Percentiles rank a stretch among this genome's conserved stretches.
Evolutionary conservation across 768 basidiomycete genomes (phyloP).

Genomic region (Suillus bovinus): DNA sequence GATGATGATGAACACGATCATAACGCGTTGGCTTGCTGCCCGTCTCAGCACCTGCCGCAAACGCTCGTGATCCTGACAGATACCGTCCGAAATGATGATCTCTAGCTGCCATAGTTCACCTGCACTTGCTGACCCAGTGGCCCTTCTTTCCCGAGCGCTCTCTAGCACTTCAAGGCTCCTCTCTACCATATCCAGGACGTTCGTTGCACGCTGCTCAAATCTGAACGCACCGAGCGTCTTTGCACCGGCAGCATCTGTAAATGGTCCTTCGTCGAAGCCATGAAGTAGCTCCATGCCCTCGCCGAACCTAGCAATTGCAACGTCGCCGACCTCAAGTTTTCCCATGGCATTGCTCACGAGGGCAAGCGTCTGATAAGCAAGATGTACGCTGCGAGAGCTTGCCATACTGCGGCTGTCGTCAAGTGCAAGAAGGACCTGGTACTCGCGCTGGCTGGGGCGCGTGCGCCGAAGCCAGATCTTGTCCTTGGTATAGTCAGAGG

Average conservation of each 20-base stretch:
- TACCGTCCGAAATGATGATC: constrained; percentile 99
- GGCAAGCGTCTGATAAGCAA: constrained; percentile 92
- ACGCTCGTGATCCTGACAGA: constrained; percentile 93
- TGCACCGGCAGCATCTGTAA: constrained; percentile 78
- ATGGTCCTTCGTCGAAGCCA: constrained; percentile 78
- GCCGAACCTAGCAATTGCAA: constrained; percentile 90
- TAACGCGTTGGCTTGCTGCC: constrained; percentile 86
- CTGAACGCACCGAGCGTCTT: constrained; percentile 82
- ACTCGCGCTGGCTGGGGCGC: constrained; percentile 90
- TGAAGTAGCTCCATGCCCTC: constrained; percentile 86
- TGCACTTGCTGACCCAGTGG: constrained; percentile 52
- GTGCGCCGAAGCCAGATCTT: constrained; percentile 98
- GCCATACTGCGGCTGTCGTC: constrained; percentile 97
- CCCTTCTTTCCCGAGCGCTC: constrained; percentile 68
- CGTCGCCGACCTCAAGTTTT: constrained; percentile 93
- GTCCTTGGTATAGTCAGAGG: constrained; percentile 98
- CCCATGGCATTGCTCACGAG: constrained; percentile 88
- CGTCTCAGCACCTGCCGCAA: constrained; percentile 77
- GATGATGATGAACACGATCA: constrained; percentile 95
- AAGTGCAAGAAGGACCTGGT: constrained; percentile 91
- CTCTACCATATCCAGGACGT: constrained; percentile 82
- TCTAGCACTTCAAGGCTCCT: constrained; percentile 74
- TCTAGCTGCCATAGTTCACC: constrained; percentile 95
- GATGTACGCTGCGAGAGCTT: constrained; percentile 53
- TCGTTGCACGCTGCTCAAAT: constrained; percentile 88